Percentiles rank a stretch among this genome's conserved stretches.
phyloP scores from a whole-genome alignment of 2,329 filamentous ascomycete species.

The Cryphonectria carpinicola region DNA sequence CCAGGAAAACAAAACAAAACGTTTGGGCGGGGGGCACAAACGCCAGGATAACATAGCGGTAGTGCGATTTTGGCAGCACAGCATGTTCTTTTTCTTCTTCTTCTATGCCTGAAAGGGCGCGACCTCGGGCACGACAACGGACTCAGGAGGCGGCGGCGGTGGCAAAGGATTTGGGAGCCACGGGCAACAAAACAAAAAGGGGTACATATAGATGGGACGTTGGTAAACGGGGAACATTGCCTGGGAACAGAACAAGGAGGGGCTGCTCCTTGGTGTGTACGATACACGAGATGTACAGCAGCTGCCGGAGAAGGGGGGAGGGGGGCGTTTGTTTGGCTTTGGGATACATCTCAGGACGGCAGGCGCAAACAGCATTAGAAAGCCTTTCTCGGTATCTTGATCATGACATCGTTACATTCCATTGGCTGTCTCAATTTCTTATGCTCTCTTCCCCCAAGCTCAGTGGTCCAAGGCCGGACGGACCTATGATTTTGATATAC shows the following conservation, averaged over 20 bases:
- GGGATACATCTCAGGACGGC: conserved; percentile 4
- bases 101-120: neutral
- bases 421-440: neutral
- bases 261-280: conserved; percentile 2
- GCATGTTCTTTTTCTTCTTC: neutral
- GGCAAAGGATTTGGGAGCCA: conserved; percentile 1
- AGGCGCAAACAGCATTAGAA: conserved; percentile 16
- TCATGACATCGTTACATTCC: conserved; percentile 9
- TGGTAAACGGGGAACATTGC: neutral
- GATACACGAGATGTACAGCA: conserved; percentile 13
- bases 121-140: neutral
- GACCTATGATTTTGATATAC: neutral
- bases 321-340: conserved; percentile 1
- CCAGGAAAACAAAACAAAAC: neutral
- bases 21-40: neutral
- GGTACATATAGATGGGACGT: neutral
- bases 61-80: neutral
- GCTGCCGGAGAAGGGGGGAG: neutral
- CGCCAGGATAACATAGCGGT: neutral
- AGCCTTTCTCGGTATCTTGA: conserved; percentile 6
- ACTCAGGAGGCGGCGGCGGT: neutral
- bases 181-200: conserved; percentile 2
- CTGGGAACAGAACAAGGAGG: neutral
- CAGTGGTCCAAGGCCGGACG: neutral
- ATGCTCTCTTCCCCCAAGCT: neutral